Evolutionary conservation across 192 early-diverging fungal species (phyloP).

Genomic region (Spizellomyces punctatus): DNA sequence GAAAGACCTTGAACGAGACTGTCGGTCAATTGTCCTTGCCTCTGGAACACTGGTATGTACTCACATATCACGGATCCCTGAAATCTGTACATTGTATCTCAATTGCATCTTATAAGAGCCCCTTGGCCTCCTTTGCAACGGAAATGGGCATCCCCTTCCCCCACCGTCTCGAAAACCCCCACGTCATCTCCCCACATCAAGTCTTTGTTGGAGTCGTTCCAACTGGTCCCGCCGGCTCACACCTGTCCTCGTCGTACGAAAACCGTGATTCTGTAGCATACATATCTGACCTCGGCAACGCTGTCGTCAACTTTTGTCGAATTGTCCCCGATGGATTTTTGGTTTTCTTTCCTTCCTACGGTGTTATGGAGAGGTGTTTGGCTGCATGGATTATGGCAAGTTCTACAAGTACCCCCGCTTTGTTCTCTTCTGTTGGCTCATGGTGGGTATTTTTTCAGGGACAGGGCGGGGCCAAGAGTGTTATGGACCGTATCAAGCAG

Average conservation of each 20-base stretch:
- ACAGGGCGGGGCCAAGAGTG: constrained; percentile 1
- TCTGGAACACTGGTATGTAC: constrained; percentile 60
- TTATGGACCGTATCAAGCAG: constrained; percentile 38
- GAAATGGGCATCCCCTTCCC: constrained; percentile 57
- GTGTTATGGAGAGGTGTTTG: constrained; percentile 43
- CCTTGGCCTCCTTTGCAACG: constrained; percentile 56
- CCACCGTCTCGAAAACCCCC: constrained; percentile 56
- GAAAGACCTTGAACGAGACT: constrained; percentile 39
- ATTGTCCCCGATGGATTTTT: constrained; percentile 56
- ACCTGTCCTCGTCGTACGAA: constrained; percentile 53
- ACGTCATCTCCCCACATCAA: constrained; percentile 68
- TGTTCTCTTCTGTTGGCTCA: neutral
- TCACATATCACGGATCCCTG: neutral
- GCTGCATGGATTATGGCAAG: constrained; percentile 37
- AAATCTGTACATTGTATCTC: neutral
- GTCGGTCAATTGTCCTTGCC: constrained; percentile 60
- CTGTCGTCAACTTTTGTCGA: constrained; percentile 44
- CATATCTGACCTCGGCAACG: constrained; percentile 49
- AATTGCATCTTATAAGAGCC: constrained; percentile 26
- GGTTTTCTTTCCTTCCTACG: constrained; percentile 59
- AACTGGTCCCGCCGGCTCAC: constrained; percentile 42
- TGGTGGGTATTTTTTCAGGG: neutral
- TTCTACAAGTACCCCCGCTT: neutral
- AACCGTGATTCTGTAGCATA: constrained; percentile 40
- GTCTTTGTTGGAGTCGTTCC: constrained; percentile 59